Conservation (phyloP, 345 rosid species). For the Corchorus capsularis region DNA sequence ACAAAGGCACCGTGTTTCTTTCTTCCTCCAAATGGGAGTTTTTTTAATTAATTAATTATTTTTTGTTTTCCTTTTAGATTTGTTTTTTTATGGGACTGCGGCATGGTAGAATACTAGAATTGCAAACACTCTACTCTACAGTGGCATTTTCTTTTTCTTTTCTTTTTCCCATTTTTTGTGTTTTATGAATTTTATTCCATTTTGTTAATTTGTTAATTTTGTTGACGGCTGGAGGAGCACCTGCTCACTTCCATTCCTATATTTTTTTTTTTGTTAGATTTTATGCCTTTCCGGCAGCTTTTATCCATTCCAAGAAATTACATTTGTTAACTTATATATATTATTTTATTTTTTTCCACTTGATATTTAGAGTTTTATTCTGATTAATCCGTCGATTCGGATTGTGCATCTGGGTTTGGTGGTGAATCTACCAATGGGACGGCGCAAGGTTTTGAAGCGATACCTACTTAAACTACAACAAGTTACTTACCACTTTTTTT, state of each 20-base stretch:
- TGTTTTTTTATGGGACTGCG: slow-evolving; percentile 1
- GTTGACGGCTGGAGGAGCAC: background rate
- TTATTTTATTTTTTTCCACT: no score
- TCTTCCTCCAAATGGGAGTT: slow-evolving; percentile 23
- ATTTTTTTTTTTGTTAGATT: background rate
- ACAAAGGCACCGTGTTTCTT: slow-evolving; percentile 29
- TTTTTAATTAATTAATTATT: background rate
- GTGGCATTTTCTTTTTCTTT: background rate
- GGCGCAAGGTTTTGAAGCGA: no score
- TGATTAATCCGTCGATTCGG: no score
- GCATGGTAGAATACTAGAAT: no score
- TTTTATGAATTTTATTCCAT: background rate
- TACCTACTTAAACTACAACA: no score
- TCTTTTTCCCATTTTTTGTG: background rate
- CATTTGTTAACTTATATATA: background rate
- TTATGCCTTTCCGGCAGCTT: background rate
- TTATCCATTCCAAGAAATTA: background rate
- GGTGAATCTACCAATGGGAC: no score
- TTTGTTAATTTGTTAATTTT: background rate
- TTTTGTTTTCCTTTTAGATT: background rate
- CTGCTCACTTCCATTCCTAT: background rate
- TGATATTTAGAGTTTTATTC: no score
- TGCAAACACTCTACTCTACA: background rate
- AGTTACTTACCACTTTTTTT: no score
- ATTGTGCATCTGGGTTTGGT: no score